A percentile compares a stretch with the other conserved stretches of the same genome.
phyloP scores from a whole-genome alignment of 192 early-diverging fungal genomes.

The Linnemannia hyalina region DNA sequence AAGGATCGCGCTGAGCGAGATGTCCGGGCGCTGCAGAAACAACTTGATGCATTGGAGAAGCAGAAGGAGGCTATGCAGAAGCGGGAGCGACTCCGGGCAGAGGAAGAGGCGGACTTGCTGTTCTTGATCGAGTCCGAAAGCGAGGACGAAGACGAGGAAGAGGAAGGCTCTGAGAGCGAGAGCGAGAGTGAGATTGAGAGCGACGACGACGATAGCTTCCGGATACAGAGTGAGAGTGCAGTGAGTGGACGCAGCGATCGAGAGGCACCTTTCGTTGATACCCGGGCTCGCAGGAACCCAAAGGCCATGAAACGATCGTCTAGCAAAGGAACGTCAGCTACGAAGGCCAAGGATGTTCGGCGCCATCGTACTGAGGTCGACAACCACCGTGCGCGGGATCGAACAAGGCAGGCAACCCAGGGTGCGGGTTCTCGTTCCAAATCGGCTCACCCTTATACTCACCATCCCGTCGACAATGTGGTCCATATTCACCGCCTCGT shows the following conservation, averaged over 20 bases:
- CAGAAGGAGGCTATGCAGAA: constrained; percentile 20
- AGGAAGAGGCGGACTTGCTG: constrained; percentile 25
- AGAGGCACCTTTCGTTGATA: background rate
- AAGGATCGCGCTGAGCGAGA: constrained; percentile 20
- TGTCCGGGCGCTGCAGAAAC: constrained; percentile 13
- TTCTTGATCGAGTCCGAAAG: constrained; percentile 22
- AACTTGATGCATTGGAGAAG: constrained; percentile 16
- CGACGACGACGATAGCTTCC: constrained; percentile 2
- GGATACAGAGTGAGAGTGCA: background rate
- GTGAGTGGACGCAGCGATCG: background rate
- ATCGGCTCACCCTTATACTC: constrained; percentile 4
- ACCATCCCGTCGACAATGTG: constrained; percentile 13
- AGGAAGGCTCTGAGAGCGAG: constrained; percentile 16
- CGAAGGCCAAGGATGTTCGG: background rate
- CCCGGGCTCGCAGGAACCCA: background rate
- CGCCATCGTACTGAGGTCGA: background rate
- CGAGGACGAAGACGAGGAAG: constrained; percentile 26
- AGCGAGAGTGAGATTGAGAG: constrained; percentile 20
- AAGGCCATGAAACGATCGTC: background rate
- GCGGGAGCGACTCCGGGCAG: constrained; percentile 9
- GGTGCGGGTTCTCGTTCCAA: constrained; percentile 13
- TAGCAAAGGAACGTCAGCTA: background rate
- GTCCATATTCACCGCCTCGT: constrained; percentile 51
- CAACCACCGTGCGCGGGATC: background rate
- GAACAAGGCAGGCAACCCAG: background rate